phyloP scores from a whole-genome alignment of 805 yeast genomes.

The Candida maltosa region DNA sequence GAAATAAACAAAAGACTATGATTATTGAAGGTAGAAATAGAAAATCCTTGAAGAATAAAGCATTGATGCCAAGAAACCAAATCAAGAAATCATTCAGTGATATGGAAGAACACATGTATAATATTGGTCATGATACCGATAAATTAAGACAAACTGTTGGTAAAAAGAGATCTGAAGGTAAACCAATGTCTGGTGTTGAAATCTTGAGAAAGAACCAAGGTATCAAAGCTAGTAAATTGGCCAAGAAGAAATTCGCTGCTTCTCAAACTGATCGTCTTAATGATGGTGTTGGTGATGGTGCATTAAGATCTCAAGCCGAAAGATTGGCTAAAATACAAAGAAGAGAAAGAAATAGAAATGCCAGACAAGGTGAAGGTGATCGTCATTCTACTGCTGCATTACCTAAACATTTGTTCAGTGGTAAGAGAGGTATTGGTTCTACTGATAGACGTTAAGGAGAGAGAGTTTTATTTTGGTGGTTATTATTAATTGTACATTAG shows the following conservation, averaged over 20 bases:
- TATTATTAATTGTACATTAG: not conserved
- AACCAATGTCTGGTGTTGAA: slow-evolving; percentile 69
- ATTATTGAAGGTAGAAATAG: slow-evolving; percentile 81
- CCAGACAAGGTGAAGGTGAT: slow-evolving; percentile 95
- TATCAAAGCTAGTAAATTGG: slow-evolving; percentile 34
- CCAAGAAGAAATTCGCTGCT: slow-evolving; percentile 46
- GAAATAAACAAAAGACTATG: slow-evolving; percentile 93
- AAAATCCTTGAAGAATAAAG: slow-evolving; percentile 82
- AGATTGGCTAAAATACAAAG: slow-evolving; percentile 85
- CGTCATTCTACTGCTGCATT: slow-evolving; percentile 79
- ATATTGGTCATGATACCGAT: slow-evolving; percentile 83
- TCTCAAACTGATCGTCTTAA: slow-evolving; percentile 75
- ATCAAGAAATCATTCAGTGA: slow-evolving; percentile 68
- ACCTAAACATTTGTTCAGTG: slow-evolving; percentile 93
- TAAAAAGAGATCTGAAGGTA: slow-evolving; percentile 37
- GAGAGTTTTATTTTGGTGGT: no score
- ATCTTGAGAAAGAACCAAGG: slow-evolving; percentile 60
- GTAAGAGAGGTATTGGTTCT: slow-evolving; percentile 95
- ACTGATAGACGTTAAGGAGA: slow-evolving; percentile 87
- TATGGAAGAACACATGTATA: slow-evolving; percentile 86
- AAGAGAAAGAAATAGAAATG: slow-evolving; percentile 88
- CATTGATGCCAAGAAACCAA: slow-evolving; percentile 89
- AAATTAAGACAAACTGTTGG: slow-evolving; percentile 48
- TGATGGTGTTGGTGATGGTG: slow-evolving; percentile 84
- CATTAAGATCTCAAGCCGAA: slow-evolving; percentile 77